Evolutionary conservation across 345 rosid genomes (phyloP).

Genomic region (Salix suchowensis): DNA sequence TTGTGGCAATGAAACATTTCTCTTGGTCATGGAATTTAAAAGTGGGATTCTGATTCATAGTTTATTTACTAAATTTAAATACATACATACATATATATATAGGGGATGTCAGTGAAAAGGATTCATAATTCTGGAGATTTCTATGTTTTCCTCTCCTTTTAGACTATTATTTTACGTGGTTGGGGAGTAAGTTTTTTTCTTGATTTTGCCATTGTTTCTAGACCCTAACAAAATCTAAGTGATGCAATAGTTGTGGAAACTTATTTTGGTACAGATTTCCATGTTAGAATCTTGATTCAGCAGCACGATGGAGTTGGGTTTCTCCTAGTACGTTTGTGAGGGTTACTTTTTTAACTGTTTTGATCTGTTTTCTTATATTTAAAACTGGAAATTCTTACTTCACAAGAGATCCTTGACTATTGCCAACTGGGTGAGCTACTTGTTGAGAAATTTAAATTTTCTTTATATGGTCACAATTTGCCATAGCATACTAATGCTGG

Average conservation of each 20-base stretch:
- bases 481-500: background rate
- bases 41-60: too few species aligned
- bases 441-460: background rate
- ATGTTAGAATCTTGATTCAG: background rate
- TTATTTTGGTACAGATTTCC: background rate
- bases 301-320: background rate
- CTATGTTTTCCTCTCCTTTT: background rate
- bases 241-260: background rate
- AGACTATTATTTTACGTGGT: background rate
- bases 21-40: too few species aligned
- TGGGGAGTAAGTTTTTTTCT: background rate
- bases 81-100: too few species aligned
- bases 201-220: background rate
- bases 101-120: too few species aligned
- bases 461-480: background rate
- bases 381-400: background rate
- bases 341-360: background rate
- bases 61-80: too few species aligned
- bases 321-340: background rate
- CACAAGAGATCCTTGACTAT: background rate
- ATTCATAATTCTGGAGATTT: too few species aligned
- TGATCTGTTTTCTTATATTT: background rate
- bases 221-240: background rate
- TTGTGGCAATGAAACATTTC: too few species aligned
- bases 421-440: background rate